These are phyloP conservation scores for Spiromastix sp. DNA, from an alignment of 2,329 filamentous ascomycete genomes.

Conservation along the genomic window DNA sequence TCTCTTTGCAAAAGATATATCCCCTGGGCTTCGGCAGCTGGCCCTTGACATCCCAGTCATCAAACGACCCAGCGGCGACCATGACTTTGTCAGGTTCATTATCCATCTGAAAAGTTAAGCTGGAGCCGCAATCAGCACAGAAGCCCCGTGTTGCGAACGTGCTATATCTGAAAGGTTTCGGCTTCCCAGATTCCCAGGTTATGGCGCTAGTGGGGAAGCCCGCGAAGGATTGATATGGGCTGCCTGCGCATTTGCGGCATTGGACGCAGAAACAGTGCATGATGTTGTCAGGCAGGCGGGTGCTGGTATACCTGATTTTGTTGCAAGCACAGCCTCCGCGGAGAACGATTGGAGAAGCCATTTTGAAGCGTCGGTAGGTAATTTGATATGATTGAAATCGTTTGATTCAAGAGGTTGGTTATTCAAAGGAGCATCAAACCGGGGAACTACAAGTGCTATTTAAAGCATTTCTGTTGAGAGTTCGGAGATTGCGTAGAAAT, in stretches of 20 bases:
- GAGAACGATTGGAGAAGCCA: conserved; percentile 14
- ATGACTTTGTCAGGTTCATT: conserved; percentile 20
- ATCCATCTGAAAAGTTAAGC: conserved; percentile 34
- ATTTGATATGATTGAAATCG: neutral
- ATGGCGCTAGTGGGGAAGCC: conserved; percentile 26
- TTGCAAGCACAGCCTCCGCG: conserved; percentile 37
- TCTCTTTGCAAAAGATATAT: conserved; percentile 39
- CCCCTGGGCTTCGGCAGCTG: conserved; percentile 15
- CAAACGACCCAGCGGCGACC: conserved; percentile 33
- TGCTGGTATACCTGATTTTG: conserved; percentile 32
- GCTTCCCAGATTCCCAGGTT: conserved; percentile 22
- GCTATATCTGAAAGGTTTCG: conserved; percentile 26
- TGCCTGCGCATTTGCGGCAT: conserved; percentile 40
- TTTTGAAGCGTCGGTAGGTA: neutral
- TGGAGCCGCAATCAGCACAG: conserved; percentile 38
- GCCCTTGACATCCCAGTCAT: conserved; percentile 28
- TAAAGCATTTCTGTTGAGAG: no score
- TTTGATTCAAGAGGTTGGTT: no score
- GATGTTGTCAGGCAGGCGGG: conserved; percentile 24
- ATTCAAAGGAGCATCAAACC: no score
- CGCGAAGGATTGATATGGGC: conserved; percentile 35
- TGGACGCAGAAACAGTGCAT: conserved; percentile 39
- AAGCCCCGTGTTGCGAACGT: conserved; percentile 33
- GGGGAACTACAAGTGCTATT: no score
- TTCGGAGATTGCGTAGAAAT: no score